Evolutionary conservation across 2,329 filamentous ascomycete genomes (phyloP).

Genomic region (Fusarium odoratissimum): DNA sequence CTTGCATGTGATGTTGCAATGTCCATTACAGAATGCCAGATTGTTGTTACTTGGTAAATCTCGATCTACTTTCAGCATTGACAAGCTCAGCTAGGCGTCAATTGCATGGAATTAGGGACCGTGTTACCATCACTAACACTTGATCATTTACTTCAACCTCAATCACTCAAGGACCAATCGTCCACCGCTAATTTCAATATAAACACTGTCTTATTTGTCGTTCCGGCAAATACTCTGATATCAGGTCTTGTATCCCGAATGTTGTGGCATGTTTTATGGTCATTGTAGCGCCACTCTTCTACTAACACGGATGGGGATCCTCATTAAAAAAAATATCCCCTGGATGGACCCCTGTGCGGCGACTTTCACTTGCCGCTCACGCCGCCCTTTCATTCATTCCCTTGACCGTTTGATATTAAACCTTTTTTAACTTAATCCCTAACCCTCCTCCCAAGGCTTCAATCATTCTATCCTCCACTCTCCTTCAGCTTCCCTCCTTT

Average conservation of each 20-base stretch:
- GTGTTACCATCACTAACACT: background rate
- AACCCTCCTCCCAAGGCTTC: slow-evolving; percentile 18
- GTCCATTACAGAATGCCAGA: background rate
- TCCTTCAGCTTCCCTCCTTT: slow-evolving; percentile 4
- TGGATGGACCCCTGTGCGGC: slow-evolving; percentile 42
- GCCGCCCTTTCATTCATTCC: slow-evolving; percentile 33
- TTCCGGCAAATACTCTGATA: slow-evolving; percentile 30
- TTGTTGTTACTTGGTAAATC: background rate
- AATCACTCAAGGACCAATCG: background rate
- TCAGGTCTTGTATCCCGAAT: slow-evolving; percentile 17
- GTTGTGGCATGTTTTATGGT: slow-evolving; percentile 44
- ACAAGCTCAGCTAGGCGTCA: background rate
- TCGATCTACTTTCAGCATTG: slow-evolving; percentile 4
- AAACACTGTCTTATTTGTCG: slow-evolving; percentile 6
- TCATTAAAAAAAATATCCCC: slow-evolving; percentile 47
- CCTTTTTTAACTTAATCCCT: background rate
- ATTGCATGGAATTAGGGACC: slow-evolving; percentile 1
- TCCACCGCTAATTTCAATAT: slow-evolving; percentile 31
- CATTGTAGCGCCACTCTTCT: slow-evolving; percentile 46
- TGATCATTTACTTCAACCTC: background rate
- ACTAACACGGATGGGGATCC: slow-evolving; percentile 46
- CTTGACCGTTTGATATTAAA: slow-evolving; percentile 29
- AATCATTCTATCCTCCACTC: slow-evolving; percentile 8
- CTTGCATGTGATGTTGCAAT: background rate
- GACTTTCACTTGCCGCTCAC: slow-evolving; percentile 23